Evolutionary conservation across 2,329 filamentous ascomycete species (phyloP).

Genomic region (Curvularia lunata): DNA sequence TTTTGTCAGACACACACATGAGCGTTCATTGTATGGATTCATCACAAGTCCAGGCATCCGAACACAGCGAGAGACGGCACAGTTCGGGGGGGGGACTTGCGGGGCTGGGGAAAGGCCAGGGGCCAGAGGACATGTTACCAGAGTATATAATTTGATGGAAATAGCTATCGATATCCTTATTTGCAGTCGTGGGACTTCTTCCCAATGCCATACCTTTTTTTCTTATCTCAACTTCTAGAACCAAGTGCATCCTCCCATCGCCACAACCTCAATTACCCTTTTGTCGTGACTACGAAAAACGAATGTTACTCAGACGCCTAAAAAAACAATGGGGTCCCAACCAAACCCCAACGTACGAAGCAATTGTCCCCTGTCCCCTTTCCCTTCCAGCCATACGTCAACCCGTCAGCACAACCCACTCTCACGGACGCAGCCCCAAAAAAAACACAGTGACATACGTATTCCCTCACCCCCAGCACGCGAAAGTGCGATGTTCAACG

Average conservation of each 20-base stretch:
- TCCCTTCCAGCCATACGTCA: too few species aligned
- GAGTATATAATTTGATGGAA: not conserved
- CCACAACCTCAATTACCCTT: too few species aligned
- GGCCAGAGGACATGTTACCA: not conserved
- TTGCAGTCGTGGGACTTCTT: not conserved
- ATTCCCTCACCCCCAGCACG: too few species aligned
- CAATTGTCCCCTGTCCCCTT: too few species aligned
- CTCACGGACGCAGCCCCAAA: too few species aligned
- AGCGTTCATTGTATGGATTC: not conserved
- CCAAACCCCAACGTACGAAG: too few species aligned
- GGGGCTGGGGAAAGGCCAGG: not conserved
- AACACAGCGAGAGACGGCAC: not conserved
- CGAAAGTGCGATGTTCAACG: too few species aligned
- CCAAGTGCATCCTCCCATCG: not conserved
- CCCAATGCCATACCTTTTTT: not conserved
- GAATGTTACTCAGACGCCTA: too few species aligned
- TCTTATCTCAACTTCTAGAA: not conserved
- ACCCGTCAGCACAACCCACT: too few species aligned
- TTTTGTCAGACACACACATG: not conserved
- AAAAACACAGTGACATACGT: too few species aligned
- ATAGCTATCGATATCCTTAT: not conserved
- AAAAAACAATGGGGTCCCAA: too few species aligned
- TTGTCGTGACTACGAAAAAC: too few species aligned
- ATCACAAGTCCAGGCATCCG: not conserved
- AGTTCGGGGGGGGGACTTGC: not conserved